phyloP scores from a whole-genome alignment of 768 basidiomycete species.

The Macrolepiota albuminosa region DNA sequence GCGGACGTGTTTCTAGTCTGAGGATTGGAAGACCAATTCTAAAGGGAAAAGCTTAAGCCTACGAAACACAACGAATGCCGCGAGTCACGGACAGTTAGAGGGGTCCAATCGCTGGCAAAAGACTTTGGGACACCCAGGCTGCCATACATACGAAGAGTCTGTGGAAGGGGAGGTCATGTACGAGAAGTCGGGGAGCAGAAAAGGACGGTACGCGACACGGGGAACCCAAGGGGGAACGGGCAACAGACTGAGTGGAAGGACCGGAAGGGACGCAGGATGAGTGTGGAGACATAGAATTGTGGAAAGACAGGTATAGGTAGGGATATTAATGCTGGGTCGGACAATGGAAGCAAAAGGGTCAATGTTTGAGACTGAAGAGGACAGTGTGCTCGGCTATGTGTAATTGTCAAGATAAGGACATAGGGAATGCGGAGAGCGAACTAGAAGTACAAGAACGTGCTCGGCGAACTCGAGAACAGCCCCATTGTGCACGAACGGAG shows the following conservation, averaged over 20 bases:
- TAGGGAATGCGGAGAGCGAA: not conserved
- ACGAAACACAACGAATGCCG: not conserved
- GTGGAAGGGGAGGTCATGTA: conserved; percentile 15
- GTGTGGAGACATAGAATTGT: conserved; percentile 32
- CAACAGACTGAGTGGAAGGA: conserved; percentile 60
- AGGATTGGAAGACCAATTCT: conserved; percentile 55
- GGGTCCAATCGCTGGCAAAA: conserved; percentile 6
- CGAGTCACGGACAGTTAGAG: conserved; percentile 32
- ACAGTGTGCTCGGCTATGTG: conserved; percentile 21
- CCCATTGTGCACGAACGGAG: conserved; percentile 19
- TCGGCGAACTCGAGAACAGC: conserved; percentile 1
- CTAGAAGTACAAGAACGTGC: conserved; percentile 2
- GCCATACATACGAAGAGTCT: conserved; percentile 31
- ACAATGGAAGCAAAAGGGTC: conserved; percentile 22
- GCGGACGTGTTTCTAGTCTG: conserved; percentile 56
- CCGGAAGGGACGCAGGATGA: conserved; percentile 64
- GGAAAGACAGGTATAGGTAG: conserved; percentile 5
- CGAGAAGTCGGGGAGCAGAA: not conserved
- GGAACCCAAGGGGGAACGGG: conserved; percentile 58
- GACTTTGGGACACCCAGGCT: conserved; percentile 42
- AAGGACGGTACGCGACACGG: conserved; percentile 47
- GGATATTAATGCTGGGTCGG: conserved; percentile 15
- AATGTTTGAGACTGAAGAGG: conserved; percentile 19
- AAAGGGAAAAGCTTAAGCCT: conserved; percentile 15
- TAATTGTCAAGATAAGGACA: not conserved